Evolutionary conservation across 1,139 yeast species (phyloP), one percentile per base, ranked within the genome.

Genomic region (Nakaseomyces kungkrabaensis): DNA sequence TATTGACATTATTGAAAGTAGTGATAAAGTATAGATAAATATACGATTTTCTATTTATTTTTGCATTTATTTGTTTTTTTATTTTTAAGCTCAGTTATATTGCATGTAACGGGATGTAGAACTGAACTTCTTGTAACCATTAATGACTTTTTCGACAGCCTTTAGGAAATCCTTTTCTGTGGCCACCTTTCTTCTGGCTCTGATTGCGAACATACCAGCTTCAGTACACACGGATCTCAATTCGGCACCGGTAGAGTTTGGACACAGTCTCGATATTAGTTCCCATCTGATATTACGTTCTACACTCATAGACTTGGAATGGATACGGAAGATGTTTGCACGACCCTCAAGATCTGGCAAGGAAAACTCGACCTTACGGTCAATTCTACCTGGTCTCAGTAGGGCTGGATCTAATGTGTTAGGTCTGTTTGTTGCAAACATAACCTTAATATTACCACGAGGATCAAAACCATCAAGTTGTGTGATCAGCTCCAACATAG

Each of bases 211-310:
- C 98, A 92, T 92, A 61, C 98, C 99, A 5, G 97, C 97, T 70
- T 90, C 97, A 1, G 97, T 90, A 70, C 97, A 89, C 27, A 90
- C 97, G 10, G 95, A 86, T 66, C 96, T 82, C 62, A 92, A 77
- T 72, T 92, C 98, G 8, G 98, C 99, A 70, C 99, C 99, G 1
- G 98, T 92, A 17, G 96, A 86, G 69, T 92, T 92, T 56, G 98
- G 98, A 73, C 98, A 92, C 64, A 92, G 76, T 67, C 98, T 80
- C 25, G 97, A 89, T 63, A 92, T 92, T 65, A 92, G 78, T 70
- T 92, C 98, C 98, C 98, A 92, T 71, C 98, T 83, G 54, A 92
- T 92, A 61, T 88, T 95, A 66, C 96, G 82, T 69, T 92, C 98
- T 58, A 89, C 92, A 62, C 96, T 85, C 98, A 92, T 92, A 49